phyloP scores from a whole-genome alignment of 305 asterid species.

The Rubia peregrina region DNA sequence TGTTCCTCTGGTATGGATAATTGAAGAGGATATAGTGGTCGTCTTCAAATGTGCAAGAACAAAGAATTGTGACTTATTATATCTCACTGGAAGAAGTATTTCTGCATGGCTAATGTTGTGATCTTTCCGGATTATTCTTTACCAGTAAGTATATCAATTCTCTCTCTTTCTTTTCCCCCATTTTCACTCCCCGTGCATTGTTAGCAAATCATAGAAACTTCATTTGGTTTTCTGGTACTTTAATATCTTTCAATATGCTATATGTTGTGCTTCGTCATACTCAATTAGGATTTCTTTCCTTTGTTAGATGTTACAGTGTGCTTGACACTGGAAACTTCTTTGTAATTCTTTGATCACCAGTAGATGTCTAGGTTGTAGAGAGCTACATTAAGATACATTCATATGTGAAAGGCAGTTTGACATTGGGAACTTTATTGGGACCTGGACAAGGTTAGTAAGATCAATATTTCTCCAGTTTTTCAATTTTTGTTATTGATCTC shows the following conservation, averaged over 20 bases:
- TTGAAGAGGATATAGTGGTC: conserved; percentile 81
- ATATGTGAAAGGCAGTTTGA: conserved; percentile 82
- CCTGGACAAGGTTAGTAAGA: conserved; percentile 85
- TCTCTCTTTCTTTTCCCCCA: neutral
- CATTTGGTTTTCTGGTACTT: conserved; percentile 1
- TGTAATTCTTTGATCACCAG: conserved; percentile 94
- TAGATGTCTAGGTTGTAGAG: conserved; percentile 94
- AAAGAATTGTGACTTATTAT: conserved; percentile 65
- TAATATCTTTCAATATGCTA: conserved; percentile 50
- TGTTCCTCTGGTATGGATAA: conserved; percentile 87
- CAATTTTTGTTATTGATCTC: neutral
- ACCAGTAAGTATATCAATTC: conserved; percentile 50
- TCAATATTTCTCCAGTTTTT: conserved; percentile 8
- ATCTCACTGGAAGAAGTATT: conserved; percentile 65
- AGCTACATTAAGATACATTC: conserved; percentile 69
- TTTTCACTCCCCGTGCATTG: conserved; percentile 14
- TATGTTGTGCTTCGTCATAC: conserved; percentile 45
- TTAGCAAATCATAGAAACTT: neutral
- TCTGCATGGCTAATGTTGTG: conserved; percentile 76
- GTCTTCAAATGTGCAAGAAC: conserved; percentile 52
- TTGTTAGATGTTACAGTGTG: conserved; percentile 80
- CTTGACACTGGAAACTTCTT: conserved; percentile 99
- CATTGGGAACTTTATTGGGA: conserved; percentile 82
- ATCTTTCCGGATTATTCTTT: conserved; percentile 83
- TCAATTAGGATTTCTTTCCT: conserved; percentile 35